Evolutionary conservation across 345 rosid species (phyloP).

Genomic region (Citrus glauca): DNA sequence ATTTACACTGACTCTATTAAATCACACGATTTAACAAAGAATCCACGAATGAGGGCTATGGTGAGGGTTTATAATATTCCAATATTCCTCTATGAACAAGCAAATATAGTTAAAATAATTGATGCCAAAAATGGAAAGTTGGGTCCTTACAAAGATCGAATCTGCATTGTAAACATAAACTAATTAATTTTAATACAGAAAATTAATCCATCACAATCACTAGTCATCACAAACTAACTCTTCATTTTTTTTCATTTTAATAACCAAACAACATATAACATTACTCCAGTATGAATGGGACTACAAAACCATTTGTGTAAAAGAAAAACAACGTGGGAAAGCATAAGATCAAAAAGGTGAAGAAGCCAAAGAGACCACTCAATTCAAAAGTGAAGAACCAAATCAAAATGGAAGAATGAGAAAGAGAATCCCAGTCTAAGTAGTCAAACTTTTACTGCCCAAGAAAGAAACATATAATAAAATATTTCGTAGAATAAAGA

Average conservation of each 20-base stretch:
- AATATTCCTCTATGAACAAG: not conserved
- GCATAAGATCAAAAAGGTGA: constrained; percentile 2
- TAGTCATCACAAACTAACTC: too few relatives aligned
- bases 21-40: too few relatives aligned
- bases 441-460: constrained; percentile 36
- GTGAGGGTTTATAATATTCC: not conserved
- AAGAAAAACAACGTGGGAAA: constrained; percentile 5
- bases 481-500: constrained; percentile 26
- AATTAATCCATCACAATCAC: too few relatives aligned
- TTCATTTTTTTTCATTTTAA: not conserved
- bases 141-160: constrained; percentile 25
- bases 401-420: constrained; percentile 38
- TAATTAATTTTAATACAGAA: not conserved
- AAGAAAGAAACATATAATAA: constrained; percentile 25
- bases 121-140: constrained; percentile 25
- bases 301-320: not conserved
- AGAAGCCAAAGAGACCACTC: constrained; percentile 18
- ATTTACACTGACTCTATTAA: too few relatives aligned
- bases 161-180: constrained; percentile 29
- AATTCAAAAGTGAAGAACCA: constrained; percentile 19
- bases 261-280: not conserved
- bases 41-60: too few relatives aligned
- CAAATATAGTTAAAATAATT: not conserved
- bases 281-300: not conserved
- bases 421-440: constrained; percentile 33